Conservation (phyloP, 179 eudicot species). For the Dionaea muscipula region DNA sequence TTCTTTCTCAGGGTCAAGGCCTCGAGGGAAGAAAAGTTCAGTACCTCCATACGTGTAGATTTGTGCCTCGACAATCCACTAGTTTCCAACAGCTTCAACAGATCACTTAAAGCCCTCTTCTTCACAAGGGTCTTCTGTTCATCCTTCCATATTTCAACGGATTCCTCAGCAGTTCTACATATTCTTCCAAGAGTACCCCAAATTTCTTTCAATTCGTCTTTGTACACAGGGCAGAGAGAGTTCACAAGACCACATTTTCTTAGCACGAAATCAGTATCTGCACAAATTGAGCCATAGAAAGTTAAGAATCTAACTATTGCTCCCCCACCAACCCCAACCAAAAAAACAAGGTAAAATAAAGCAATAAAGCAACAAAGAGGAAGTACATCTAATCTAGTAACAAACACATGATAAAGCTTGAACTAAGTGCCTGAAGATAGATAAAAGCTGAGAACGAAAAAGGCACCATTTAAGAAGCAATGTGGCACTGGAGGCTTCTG, state of each 20-base stretch:
- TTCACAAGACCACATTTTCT: slow-evolving; percentile 23
- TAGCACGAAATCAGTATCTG: slow-evolving; percentile 23
- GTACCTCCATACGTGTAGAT: slow-evolving; percentile 28
- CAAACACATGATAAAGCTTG: no score
- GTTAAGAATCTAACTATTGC: neutral
- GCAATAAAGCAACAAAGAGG: neutral
- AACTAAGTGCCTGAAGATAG: no score
- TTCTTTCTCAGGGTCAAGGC: no score
- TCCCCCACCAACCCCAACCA: neutral
- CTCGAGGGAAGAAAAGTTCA: neutral
- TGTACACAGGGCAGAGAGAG: slow-evolving; percentile 24
- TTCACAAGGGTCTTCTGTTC: slow-evolving; percentile 55
- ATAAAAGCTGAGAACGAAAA: neutral
- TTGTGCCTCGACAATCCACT: slow-evolving; percentile 74
- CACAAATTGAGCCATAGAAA: slow-evolving; percentile 9
- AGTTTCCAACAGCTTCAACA: slow-evolving; percentile 53
- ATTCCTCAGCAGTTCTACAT: slow-evolving; percentile 42
- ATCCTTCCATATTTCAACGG: slow-evolving; percentile 62
- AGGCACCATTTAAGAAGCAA: slow-evolving; percentile 15
- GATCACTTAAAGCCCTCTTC: slow-evolving; percentile 60
- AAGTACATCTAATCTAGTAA: neutral
- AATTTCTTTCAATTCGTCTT: slow-evolving; percentile 38
- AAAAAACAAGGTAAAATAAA: slow-evolving; percentile 4
- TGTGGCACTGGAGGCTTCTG: slow-evolving; percentile 12
- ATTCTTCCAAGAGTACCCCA: slow-evolving; percentile 44